phyloP scores from a whole-genome alignment of 345 rosid genomes.

The Populus ilicifolia region DNA sequence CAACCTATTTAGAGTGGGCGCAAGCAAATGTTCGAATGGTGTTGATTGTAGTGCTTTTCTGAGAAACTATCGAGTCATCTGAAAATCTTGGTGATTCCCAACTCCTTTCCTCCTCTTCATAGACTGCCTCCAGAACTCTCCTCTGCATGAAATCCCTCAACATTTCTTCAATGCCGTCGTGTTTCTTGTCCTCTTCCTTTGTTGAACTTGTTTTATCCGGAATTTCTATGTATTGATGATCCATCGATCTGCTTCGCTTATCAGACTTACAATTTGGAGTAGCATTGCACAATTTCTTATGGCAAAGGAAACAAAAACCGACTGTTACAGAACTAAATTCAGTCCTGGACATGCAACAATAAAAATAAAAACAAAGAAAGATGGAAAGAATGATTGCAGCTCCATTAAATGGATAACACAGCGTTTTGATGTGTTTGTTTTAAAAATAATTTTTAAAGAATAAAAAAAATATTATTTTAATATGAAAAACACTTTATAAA shows the following conservation, averaged over 20 bases:
- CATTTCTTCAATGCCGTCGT: slow-evolving; percentile 13
- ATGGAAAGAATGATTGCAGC: neutral
- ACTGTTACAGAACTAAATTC: slow-evolving; percentile 13
- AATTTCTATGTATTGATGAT: neutral
- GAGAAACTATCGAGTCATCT: slow-evolving; percentile 9
- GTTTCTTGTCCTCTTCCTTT: neutral
- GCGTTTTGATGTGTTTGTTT: too few species aligned
- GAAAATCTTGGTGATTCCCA: slow-evolving; percentile 14
- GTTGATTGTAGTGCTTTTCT: slow-evolving; percentile 8
- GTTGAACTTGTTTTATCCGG: slow-evolving; percentile 3
- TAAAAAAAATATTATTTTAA: too few species aligned
- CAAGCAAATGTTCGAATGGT: slow-evolving; percentile 18
- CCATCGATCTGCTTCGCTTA: slow-evolving; percentile 1
- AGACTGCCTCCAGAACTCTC: slow-evolving; percentile 27
- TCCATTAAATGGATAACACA: neutral
- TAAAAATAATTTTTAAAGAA: too few species aligned
- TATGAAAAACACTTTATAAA: too few species aligned
- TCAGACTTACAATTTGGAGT: slow-evolving; percentile 6
- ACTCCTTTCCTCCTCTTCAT: slow-evolving; percentile 30
- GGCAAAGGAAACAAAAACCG: slow-evolving; percentile 22
- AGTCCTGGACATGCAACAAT: neutral
- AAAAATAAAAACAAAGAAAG: too few species aligned
- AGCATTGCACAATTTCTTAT: slow-evolving; percentile 2
- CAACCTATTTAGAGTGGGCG: slow-evolving; percentile 17
- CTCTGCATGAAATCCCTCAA: slow-evolving; percentile 32